A percentile compares a stretch with the other conserved stretches of the same genome.
Conservation (phyloP, 257 asterid genomes). For the Agastache rugosa region DNA sequence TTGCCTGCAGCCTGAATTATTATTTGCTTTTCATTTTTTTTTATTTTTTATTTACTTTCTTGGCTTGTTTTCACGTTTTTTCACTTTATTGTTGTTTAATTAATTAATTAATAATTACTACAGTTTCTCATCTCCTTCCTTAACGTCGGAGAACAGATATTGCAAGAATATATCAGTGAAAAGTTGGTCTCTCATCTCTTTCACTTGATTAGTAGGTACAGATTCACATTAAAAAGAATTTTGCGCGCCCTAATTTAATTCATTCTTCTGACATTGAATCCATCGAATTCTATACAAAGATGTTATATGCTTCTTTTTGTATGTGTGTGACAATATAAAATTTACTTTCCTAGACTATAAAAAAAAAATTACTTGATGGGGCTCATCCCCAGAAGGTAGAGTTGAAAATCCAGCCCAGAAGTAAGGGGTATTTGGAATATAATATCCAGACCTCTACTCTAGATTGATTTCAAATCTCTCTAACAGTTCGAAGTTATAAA, state of each 20-base stretch:
- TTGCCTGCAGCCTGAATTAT: neutral
- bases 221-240: neutral
- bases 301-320: neutral
- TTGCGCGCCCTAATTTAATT: neutral
- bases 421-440: no score
- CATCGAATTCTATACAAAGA: neutral
- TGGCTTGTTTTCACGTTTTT: conserved; percentile 6
- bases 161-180: neutral
- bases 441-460: no score
- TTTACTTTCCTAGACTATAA: no score
- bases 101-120: neutral
- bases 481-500: no score
- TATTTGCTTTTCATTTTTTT: neutral
- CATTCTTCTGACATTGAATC: neutral
- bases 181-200: conserved; percentile 1
- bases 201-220: neutral
- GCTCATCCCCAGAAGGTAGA: no score
- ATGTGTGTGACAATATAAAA: no score
- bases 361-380: no score
- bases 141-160: neutral
- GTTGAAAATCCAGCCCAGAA: no score
- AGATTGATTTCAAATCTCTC: no score
- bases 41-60: neutral
- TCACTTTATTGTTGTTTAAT: neutral
- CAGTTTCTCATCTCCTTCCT: neutral